Evolutionary conservation across 163 green algal species (phyloP), one percentile per base, ranked within the genome.

Genomic region (Prototheca wickerhamii): DNA sequence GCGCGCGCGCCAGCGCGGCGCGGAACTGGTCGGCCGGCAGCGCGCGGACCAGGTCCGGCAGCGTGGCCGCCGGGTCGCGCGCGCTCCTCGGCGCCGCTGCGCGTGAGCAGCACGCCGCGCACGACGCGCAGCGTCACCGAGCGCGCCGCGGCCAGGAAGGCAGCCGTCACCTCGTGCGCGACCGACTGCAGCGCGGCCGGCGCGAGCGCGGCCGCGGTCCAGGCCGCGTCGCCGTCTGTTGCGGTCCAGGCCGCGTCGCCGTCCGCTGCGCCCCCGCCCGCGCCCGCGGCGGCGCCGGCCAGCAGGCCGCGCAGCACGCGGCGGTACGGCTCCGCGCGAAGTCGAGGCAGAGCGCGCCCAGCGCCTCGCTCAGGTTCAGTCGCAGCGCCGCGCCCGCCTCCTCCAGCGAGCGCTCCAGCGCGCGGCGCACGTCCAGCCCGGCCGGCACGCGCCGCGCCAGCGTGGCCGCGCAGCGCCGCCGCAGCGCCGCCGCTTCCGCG

Each of bases 11-110:
- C n/a, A 93, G 78, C 68, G 80, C 89, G 23, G 73, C 75, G 15
- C 77, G 75, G 65, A 91, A 79, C 25, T 86, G 65, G 64, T 91
- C 83, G 2, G 68, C 42, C 0, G 87, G 79, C 64, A 95, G 65
- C 23, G 59, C 61, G 31, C 76, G 73, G 46, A 85, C 79, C n/a
- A 91, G 67, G 49, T 89, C 77, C 35, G 76, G 76, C 43, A 86
- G 59, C 29, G 54, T 31, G 58, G 26, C 15, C 35, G 31, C 52
- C 59, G 8, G 37, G 17, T 1, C 42, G 20, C 26, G 68, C 68
- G 31, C 61, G 60, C 55, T 62, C 60, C 60, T 73, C 67, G 7
- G 32, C 54, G 20, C 67, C 67, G 4, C 33, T 31, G n/a, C 61
- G 56, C 28, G 68, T 69, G 6, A 69, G 61, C 44, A 74, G 61